A percentile compares a stretch with the other conserved stretches of the same genome.
Evolutionary conservation across 192 early-diverging fungal genomes (phyloP).

Genomic region (Coemansia sp.): DNA sequence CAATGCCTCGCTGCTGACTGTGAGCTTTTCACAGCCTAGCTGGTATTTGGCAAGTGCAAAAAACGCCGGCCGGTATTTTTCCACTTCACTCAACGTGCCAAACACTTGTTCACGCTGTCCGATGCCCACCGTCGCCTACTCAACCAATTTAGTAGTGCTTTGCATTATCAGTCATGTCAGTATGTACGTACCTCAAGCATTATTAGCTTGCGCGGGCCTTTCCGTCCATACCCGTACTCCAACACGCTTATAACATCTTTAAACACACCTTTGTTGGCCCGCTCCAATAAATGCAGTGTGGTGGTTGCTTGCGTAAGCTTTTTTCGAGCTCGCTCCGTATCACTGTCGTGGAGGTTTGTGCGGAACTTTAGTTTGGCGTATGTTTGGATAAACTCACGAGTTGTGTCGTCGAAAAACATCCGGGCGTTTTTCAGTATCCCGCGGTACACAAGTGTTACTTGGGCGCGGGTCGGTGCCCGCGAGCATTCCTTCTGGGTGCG

Average conservation of each 20-base stretch:
- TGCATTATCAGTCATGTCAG: not conserved
- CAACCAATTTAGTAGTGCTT: not conserved
- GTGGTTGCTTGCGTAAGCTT: slow-evolving; percentile 28
- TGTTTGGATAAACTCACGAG: slow-evolving; percentile 35
- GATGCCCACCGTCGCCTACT: slow-evolving; percentile 32
- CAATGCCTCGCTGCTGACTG: slow-evolving; percentile 20
- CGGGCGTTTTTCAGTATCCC: slow-evolving; percentile 42
- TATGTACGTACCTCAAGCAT: slow-evolving; percentile 24
- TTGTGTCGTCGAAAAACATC: slow-evolving; percentile 42
- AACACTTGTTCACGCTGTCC: slow-evolving; percentile 32
- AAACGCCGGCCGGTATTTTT: slow-evolving; percentile 40
- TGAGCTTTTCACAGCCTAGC: slow-evolving; percentile 20
- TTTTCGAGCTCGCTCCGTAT: slow-evolving; percentile 10
- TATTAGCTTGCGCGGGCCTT: slow-evolving; percentile 36
- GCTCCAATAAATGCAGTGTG: slow-evolving; percentile 30
- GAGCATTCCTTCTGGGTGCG: not conserved
- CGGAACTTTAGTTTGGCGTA: slow-evolving; percentile 35
- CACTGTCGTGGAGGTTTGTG: slow-evolving; percentile 20
- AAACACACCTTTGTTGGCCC: slow-evolving; percentile 37
- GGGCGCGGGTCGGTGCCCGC: not conserved
- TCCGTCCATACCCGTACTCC: slow-evolving; percentile 46
- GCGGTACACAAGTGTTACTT: slow-evolving; percentile 29
- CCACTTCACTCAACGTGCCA: slow-evolving; percentile 27
- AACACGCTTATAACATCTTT: slow-evolving; percentile 42
- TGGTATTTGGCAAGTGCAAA: slow-evolving; percentile 41